phyloP scores from a whole-genome alignment of 805 yeast genomes.

The Metschnikowia reukaufii region DNA sequence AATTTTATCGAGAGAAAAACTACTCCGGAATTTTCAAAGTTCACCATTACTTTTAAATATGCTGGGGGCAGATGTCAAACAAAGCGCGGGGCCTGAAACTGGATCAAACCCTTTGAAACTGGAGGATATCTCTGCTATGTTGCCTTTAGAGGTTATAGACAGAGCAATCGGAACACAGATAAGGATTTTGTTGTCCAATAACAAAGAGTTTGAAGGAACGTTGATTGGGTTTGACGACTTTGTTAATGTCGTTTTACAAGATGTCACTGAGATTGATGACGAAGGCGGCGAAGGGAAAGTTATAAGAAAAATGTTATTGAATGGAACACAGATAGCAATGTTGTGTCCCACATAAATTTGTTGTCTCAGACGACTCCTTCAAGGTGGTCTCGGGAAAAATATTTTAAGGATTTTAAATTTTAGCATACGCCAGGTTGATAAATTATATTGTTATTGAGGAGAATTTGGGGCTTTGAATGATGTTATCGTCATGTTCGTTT shows the following conservation, averaged over 20 bases:
- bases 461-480: too few species aligned
- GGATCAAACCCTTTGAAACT: neutral
- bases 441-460: too few species aligned
- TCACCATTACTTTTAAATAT: neutral
- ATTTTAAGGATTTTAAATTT: too few species aligned
- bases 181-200: conserved; percentile 62
- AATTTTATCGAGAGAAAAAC: neutral
- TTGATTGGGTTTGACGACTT: conserved; percentile 93
- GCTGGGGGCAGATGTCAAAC: conserved; percentile 1
- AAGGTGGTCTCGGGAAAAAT: too few species aligned
- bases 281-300: conserved; percentile 47
- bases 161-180: conserved; percentile 79
- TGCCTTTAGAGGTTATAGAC: conserved; percentile 87
- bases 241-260: conserved; percentile 84
- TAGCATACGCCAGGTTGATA: too few species aligned
- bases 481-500: too few species aligned
- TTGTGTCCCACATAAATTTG: conserved; percentile 29
- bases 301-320: conserved; percentile 59
- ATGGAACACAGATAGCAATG: conserved; percentile 75
- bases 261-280: conserved; percentile 62
- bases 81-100: neutral
- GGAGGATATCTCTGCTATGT: conserved; percentile 21
- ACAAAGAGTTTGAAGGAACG: conserved; percentile 83
- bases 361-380: too few species aligned
- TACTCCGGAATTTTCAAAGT: neutral